These are phyloP conservation scores for Sporisorium sorghi DNA, from an alignment of 1,284 basidiomycete genomes.

Conservation along the genomic window DNA sequence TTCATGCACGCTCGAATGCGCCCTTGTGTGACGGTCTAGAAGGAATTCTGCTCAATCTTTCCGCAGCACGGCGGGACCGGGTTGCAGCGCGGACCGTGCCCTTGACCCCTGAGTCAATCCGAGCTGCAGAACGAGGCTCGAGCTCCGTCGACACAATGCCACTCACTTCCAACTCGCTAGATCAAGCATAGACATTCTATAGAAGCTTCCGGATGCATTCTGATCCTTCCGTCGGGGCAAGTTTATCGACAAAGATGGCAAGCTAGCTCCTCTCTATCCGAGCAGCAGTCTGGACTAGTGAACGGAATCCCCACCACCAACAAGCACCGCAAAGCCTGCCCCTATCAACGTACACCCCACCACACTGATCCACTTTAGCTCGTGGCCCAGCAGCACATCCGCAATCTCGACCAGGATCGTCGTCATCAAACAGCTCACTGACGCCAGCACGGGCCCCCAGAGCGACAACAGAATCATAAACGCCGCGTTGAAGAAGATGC, in stretches of 20 bases:
- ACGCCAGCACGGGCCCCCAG: conserved; percentile 68
- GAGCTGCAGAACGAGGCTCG: conserved; percentile 12
- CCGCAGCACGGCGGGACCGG: neutral
- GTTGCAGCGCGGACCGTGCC: neutral
- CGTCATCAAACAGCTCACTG: conserved; percentile 64
- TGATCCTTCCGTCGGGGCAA: neutral
- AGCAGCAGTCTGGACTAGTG: conserved; percentile 18
- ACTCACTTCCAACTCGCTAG: neutral
- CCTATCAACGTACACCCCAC: conserved; percentile 60
- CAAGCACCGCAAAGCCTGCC: conserved; percentile 60
- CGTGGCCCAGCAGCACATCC: conserved; percentile 57
- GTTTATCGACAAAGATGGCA: neutral
- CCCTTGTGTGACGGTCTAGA: conserved; percentile 1
- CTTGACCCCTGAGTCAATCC: no score
- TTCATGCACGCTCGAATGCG: neutral
- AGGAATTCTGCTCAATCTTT: neutral
- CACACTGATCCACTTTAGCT: conserved; percentile 58
- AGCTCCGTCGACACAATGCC: neutral
- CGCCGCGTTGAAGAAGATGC: conserved; percentile 66
- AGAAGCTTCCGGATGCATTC: neutral
- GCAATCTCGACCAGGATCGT: conserved; percentile 65
- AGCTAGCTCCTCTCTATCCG: neutral
- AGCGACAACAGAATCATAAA: conserved; percentile 65
- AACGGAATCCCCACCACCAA: conserved; percentile 45
- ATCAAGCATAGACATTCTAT: neutral